phyloP scores from a whole-genome alignment of 768 basidiomycete species.

The Psilocybe sp. region DNA sequence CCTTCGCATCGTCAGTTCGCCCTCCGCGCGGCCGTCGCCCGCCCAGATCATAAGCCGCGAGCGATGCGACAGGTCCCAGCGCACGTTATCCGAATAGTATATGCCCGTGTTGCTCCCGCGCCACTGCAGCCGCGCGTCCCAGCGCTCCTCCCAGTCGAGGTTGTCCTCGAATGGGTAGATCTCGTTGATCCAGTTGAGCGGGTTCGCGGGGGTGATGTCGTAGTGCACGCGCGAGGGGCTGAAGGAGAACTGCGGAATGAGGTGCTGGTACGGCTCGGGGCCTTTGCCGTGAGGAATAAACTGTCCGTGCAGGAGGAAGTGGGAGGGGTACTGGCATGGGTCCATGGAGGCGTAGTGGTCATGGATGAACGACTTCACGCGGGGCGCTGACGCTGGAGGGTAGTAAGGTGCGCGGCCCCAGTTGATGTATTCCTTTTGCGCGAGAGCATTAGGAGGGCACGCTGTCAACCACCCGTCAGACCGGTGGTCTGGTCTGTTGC shows the following conservation, averaged over 20 bases:
- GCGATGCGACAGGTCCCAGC: conserved; percentile 34
- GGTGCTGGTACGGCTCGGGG: conserved; percentile 35
- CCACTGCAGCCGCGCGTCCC: conserved; percentile 61
- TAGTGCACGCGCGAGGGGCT: conserved; percentile 46
- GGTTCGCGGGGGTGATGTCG: conserved; percentile 46
- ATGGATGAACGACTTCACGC: conserved; percentile 42
- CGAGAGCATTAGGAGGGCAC: conserved; percentile 32
- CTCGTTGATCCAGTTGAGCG: conserved; percentile 42
- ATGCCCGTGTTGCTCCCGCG: conserved; percentile 74
- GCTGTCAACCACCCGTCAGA: conserved; percentile 36
- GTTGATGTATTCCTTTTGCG: conserved; percentile 24
- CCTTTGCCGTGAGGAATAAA: conserved; percentile 47
- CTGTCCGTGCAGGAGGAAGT: conserved; percentile 43
- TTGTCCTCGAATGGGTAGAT: conserved; percentile 35
- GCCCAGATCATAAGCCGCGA: conserved; percentile 15
- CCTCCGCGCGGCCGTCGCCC: conserved; percentile 5
- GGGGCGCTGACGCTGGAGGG: conserved; percentile 1
- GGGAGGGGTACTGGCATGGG: conserved; percentile 40
- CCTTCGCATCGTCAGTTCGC: conserved; percentile 17
- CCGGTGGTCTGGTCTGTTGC: conserved; percentile 25
- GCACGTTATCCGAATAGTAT: conserved; percentile 30
- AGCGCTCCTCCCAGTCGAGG: conserved; percentile 58
- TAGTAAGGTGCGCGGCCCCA: conserved; percentile 16
- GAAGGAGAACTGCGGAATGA: conserved; percentile 52
- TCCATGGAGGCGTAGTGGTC: conserved; percentile 42